Percentiles rank a stretch among this genome's conserved stretches.
phyloP scores from a whole-genome alignment of 805 yeast species.

The Lipomyces sp. region DNA sequence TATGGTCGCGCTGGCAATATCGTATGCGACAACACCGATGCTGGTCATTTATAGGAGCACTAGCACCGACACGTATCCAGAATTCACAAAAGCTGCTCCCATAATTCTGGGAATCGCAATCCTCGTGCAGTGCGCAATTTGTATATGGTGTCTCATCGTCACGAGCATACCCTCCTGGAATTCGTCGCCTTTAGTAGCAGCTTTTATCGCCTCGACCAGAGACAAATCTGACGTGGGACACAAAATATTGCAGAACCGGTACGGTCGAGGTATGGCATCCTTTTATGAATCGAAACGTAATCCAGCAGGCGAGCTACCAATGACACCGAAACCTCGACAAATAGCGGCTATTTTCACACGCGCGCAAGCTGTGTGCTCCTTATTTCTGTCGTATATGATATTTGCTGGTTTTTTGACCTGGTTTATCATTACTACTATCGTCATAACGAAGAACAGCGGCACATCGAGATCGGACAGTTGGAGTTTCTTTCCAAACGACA shows the following conservation, averaged over 20 bases:
- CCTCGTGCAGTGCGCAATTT: neutral
- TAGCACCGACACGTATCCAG: neutral
- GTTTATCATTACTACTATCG: neutral
- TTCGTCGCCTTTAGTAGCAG: constrained; percentile 1
- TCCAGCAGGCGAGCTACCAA: neutral
- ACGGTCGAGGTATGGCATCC: neutral
- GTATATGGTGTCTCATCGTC: neutral
- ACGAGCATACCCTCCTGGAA: neutral
- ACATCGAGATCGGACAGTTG: neutral
- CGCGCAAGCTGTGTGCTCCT: neutral
- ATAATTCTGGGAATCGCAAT: neutral
- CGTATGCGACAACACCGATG: constrained; percentile 8
- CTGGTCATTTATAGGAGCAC: constrained; percentile 2
- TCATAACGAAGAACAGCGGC: neutral
- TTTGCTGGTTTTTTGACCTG: neutral
- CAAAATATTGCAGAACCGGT: neutral
- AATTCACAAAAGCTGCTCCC: neutral
- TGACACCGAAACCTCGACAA: neutral
- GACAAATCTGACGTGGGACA: neutral
- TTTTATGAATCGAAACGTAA: neutral
- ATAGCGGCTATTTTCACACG: neutral
- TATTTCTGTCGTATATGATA: neutral
- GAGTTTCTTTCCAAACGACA: neutral
- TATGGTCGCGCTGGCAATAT: constrained; percentile 6
- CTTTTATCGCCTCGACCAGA: neutral